Percentiles rank a stretch among this genome's conserved stretches.
These are phyloP conservation scores for Calonectria hawksworthii DNA, from an alignment of 2,329 filamentous ascomycete species.

Conservation along the genomic window DNA sequence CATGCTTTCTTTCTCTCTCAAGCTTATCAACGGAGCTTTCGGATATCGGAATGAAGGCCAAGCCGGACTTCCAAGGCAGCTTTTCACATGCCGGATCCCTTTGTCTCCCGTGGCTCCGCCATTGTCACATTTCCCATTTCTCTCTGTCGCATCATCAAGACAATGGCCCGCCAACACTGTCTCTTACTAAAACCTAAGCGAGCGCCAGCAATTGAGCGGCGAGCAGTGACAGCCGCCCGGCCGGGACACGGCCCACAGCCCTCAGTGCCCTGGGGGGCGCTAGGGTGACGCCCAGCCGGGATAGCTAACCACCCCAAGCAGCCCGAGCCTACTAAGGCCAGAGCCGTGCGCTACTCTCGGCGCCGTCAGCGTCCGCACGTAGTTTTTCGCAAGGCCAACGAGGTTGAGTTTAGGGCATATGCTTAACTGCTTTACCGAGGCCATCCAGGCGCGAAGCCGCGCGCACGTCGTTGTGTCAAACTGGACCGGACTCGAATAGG, in stretches of 20 bases:
- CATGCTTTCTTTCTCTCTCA: neutral
- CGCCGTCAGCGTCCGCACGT: conserved; percentile 16
- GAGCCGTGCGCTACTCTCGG: conserved; percentile 23
- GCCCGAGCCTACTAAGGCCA: conserved; percentile 19
- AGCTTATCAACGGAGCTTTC: neutral
- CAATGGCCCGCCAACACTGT: conserved; percentile 24
- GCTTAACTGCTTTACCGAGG: conserved; percentile 5
- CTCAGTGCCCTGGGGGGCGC: conserved; percentile 12
- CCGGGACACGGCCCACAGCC: conserved; percentile 39
- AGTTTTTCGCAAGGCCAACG: conserved; percentile 20
- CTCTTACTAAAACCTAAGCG: conserved; percentile 32
- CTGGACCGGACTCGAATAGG: neutral
- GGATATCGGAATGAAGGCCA: neutral
- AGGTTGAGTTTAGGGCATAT: conserved; percentile 2
- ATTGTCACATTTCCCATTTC: conserved; percentile 21
- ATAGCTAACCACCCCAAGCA: conserved; percentile 21
- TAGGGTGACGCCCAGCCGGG: conserved; percentile 27
- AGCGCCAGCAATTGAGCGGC: conserved; percentile 39
- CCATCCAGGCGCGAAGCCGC: conserved; percentile 8
- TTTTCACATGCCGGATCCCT: neutral
- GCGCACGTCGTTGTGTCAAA: conserved; percentile 15
- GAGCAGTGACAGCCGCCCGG: conserved; percentile 41
- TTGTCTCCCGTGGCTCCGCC: conserved; percentile 1
- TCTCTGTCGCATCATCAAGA: conserved; percentile 30
- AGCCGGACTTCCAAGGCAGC: neutral